These are phyloP conservation scores for Cyberlindnera bimundalis DNA, from an alignment of 805 yeast genomes.

Conservation along the genomic window DNA sequence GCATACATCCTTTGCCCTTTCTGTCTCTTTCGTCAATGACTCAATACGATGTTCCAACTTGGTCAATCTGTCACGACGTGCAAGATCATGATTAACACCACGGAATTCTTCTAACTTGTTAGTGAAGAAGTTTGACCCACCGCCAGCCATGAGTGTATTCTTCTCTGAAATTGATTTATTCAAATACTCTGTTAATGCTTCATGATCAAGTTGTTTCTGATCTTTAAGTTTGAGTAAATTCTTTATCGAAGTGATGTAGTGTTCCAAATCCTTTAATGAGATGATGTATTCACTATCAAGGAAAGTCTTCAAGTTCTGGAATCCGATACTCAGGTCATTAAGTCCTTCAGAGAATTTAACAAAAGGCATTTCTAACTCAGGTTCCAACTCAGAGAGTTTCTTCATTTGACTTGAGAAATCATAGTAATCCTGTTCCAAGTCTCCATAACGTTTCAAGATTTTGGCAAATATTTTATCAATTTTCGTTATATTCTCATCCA, in stretches of 20 bases:
- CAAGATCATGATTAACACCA: constrained; percentile 57
- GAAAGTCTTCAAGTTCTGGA: constrained; percentile 42
- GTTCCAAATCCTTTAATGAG: constrained; percentile 82
- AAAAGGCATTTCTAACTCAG: constrained; percentile 34
- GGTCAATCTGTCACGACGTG: constrained; percentile 48
- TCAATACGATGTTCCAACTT: constrained; percentile 49
- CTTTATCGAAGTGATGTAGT: constrained; percentile 64
- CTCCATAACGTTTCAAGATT: constrained; percentile 68
- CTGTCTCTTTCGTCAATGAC: constrained; percentile 47
- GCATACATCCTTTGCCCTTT: constrained; percentile 45
- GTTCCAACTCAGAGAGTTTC: constrained; percentile 60
- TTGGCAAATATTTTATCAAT: constrained; percentile 76
- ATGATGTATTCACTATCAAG: constrained; percentile 81
- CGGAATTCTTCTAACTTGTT: constrained; percentile 58
- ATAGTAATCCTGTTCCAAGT: constrained; percentile 67
- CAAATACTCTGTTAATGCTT: constrained; percentile 77
- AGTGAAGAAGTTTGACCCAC: constrained; percentile 50
- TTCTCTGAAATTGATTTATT: constrained; percentile 68
- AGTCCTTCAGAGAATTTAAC: constrained; percentile 46
- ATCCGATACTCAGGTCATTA: constrained; percentile 39
- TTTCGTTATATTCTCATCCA: constrained; percentile 77
- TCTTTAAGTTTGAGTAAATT: constrained; percentile 79
- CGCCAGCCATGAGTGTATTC: constrained; percentile 47
- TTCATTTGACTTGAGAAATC: constrained; percentile 67
- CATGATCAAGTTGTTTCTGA: constrained; percentile 87